Base-by-base conservation (phyloP, 768 basidiomycete genomes). In the Boletus tomentosulus region DNA sequence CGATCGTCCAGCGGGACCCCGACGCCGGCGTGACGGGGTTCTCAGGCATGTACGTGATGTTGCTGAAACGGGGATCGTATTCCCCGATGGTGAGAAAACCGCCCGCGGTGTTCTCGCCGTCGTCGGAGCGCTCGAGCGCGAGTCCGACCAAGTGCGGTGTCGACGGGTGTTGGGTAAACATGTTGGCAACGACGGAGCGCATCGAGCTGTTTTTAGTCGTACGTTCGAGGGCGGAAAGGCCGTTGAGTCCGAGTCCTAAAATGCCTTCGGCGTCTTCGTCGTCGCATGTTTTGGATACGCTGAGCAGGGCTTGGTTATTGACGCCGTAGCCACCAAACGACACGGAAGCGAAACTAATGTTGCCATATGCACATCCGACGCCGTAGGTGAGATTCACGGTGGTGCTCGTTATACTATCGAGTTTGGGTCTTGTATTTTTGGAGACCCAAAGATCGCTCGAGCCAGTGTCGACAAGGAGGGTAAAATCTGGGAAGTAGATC, bases 41-140 rank as follows among this genome's bases (percentile, higher is more conserved):
- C 55, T 68, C 66, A 8, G 75, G 67, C 12, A 66, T 60, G 12
- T 62, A 44, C 10, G 61, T 59, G 15, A 78, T 62, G 1, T 64
- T 61, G 5, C 62, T 49, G 51, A 66, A 78, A 2, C 61, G 60
- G 0, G 70, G 60, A 10, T 73, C 73, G 61, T 75, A 76, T 53
- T 74, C 76, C 42, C 77, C 74, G 41, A 79, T 74, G 2, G 69
- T 62, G 59, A 80, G 67, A 2, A 69, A 67, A 0, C 78, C 78
- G 41, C 74, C 76, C 10, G 66, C 65, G 1, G 71, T 74, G n/a
- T 72, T 60, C 33, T 74, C 73, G 15, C 74, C 60, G 46, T 78
- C 72, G 1, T 67, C 64, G 2, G 77, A 67, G 4, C 77, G 73
- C 6, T 74, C 67, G 15, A 79, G 69, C 15, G 76, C 70, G 30